Evolutionary conservation across 805 yeast species (phyloP), one percentile per base, ranked within the genome.

Genomic region (Ascoidea asiatica): DNA sequence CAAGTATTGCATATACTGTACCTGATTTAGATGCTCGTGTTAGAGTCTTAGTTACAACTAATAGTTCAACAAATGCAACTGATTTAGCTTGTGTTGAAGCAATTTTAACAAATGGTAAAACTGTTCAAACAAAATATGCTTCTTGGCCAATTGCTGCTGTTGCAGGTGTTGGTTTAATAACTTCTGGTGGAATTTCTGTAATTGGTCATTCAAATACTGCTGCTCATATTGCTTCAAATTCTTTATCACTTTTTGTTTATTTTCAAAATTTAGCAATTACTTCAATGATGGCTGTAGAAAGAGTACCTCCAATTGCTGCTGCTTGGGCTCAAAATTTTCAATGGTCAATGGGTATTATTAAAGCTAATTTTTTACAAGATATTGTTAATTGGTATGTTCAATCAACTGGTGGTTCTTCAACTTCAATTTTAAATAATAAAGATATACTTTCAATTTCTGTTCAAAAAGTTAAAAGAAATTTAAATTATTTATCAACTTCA

Each of bases 261-360:
- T 92, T 90, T 75, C 99, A 92, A 67, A 77, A 84, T 46, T 70
- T 92, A 53, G 96, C 97, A 19, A 79, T 90, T 48, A 81, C 90
- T 18, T 75, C 95, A 17, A 89, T 92, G 96, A 81, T 88, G 88
- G 96, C 94, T 46, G 97, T 90, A 23, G 75, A 86, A 19, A 69
- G 76, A 48, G 84, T 87, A 19, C 98, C 98, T 1, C 98, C 98
- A 2, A 89, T 92, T 53, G 97, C 97, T 4, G 87, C 95, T 2
- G 89, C 97, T 2, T 90, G 98, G 98, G 79, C 94, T 29, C 95
- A 90, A 63, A 92, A 90, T 66, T 92, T 92, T 69, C 79, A 77
- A 62, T 90, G 97, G 97, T 79, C 97, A 1, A 75, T 90, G 75
- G 98, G 98, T 41, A 80, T 90, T 51, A 84, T 92, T 54, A 72